Conservation (phyloP, 306 rosid species). For the Cercis canadensis region DNA sequence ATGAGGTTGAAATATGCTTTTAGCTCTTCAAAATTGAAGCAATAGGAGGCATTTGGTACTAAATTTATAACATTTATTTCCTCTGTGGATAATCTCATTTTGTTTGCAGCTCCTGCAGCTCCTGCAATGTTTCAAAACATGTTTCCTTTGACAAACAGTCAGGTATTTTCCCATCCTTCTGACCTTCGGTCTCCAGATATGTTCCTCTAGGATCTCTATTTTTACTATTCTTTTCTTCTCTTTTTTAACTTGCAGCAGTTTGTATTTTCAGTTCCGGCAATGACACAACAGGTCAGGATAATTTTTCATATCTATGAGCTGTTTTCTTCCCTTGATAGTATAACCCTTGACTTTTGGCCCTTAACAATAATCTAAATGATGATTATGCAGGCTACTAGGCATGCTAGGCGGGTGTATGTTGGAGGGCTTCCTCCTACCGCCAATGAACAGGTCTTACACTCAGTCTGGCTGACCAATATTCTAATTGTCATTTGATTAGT, state of each 20-base stretch:
- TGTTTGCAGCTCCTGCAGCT: conserved; percentile 58
- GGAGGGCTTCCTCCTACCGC: conserved; percentile 80
- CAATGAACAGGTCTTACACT: conserved; percentile 60
- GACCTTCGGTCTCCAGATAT: neutral
- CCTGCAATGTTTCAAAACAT: conserved; percentile 69
- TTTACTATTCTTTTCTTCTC: neutral
- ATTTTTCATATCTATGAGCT: neutral
- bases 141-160: conserved; percentile 62
- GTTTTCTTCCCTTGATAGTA: neutral
- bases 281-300: conserved; percentile 70
- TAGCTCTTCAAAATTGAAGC: conserved; percentile 17
- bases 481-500: neutral
- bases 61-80: conserved; percentile 9
- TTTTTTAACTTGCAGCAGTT: conserved; percentile 46
- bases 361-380: neutral
- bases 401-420: conserved; percentile 75
- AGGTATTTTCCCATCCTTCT: conserved; percentile 44
- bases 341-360: neutral
- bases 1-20: conserved; percentile 43
- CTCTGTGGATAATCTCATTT: conserved; percentile 24
- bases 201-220: neutral
- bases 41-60: conserved; percentile 30
- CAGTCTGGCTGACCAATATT: neutral
- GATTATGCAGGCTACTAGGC: conserved; percentile 65
- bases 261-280: conserved; percentile 67